Evolutionary conservation across 2,329 filamentous ascomycete genomes (phyloP), one percentile per base, ranked within the genome.

Genomic region (Monosporascus ibericus): DNA sequence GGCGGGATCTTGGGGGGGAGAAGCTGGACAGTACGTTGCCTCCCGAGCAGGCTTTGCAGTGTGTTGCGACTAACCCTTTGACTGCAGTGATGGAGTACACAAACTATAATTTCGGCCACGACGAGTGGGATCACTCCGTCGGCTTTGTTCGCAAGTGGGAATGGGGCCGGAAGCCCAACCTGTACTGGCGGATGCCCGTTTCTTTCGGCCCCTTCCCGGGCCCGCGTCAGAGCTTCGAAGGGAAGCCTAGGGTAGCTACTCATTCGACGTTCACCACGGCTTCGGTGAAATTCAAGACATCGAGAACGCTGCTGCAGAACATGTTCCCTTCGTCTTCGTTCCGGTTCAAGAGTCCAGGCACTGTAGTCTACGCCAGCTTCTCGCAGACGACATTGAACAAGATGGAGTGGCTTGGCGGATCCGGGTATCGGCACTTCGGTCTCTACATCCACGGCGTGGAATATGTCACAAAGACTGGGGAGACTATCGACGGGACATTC

Each of bases 361-460:
- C 75, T 0, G 63, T 77, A 1, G 75, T 72, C 1, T 66, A 70
- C 14, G 76, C 73, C 1, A 75, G 68, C 27, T 69, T 75, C 49
- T 70, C 68, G 0, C 65, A 68, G 20, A 79, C 64, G 0, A 72
- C 70, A 1, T 63, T 81, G 2, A 64, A 69, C 38, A 75, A 76
- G 0, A 76, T 86, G 72, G 71, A 77, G 30, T 86, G 82, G 82
- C 74, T 87, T 0, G 81, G 79, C 3, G 82, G 82, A 2, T 66
- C 68, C 0, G 81, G 82, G 1, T 86, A 86, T 62, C 75, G 69
- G 18, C 75, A 78, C 57, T 68, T 82, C 15, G 82, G 81, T 0
- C 71, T 87, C 0, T 85, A 82, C 60, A 75, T 87, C 17, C 83
- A 86, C 55, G 82, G 80, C 0, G 77, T 86, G 1, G 66, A 82